Evolutionary conservation across 352 stramenopile species (phyloP), one percentile per base, ranked within the genome.

Genomic region (Phytophthora hybrid): DNA sequence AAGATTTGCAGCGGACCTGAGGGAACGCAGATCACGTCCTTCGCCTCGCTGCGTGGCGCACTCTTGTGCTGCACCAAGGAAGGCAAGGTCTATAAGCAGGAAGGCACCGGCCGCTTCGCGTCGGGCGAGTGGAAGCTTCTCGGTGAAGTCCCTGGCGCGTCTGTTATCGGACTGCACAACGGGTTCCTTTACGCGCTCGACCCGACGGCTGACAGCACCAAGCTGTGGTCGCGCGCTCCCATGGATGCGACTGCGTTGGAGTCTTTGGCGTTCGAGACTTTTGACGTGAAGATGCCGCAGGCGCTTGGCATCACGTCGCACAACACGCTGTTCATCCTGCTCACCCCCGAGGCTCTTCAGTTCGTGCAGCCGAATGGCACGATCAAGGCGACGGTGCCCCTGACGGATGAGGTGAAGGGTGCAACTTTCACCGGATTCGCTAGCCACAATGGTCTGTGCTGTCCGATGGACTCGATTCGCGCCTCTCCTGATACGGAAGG

Each of bases 401-500:
- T 90, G 23, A 73, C 69, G 29, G 59, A 76, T 16, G 54, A 71
- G 2, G 16, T 65, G 0, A 69, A 66, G 55, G 55, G 57, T 13
- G 49, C 58, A 1, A 63, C 19, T 16, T 79, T 95, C 69, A 82
- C 76, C 1, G 87, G 84, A 0, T 93, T 96, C 58, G 85, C 89
- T 1, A 94, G 87, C 59, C 88, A 96, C 82, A 95, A 94, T 59
- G 88, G 88, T 0, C 66, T 96, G 19, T 94, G 88, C 73, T 97
- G 91, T 53, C 78, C 87, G 0, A 91, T 98, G 73, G 85, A 98
- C 46, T 85, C 89, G 44, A 97, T 98, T 55, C 72, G 93, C 16
- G 76, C 87, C 14, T 98, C 93, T 29, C 95, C 95, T 2, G 71
- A 83, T 51, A 88, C 88, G 1, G 84, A 95, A 74, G 92, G 93